Conservation (phyloP, 352 stramenopile genomes). For the Pythium periplocum region DNA sequence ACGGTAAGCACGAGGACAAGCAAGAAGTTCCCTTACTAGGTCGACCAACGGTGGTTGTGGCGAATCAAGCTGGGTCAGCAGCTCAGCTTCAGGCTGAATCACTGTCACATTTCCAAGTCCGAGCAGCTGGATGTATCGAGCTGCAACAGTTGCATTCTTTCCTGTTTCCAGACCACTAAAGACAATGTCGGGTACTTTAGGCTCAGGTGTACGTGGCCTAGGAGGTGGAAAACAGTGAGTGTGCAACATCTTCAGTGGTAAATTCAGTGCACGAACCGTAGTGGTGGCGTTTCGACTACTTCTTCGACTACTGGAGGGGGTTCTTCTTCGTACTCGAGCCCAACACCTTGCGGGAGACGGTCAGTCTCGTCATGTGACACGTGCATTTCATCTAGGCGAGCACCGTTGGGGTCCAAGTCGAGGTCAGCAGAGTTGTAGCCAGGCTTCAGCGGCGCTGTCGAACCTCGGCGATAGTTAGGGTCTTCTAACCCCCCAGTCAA, state of each 20-base stretch:
- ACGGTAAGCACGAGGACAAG: too few relatives aligned
- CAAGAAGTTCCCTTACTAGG: constrained; percentile 26
- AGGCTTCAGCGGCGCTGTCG: too few relatives aligned
- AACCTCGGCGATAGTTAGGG: too few relatives aligned
- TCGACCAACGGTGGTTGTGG: constrained; percentile 29
- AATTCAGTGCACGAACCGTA: constrained; percentile 1
- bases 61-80: constrained; percentile 35
- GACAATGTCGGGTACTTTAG: constrained; percentile 61
- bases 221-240: not conserved
- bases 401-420: not conserved
- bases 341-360: constrained; percentile 26
- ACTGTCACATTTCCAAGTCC: constrained; percentile 50
- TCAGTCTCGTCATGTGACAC: constrained; percentile 10
- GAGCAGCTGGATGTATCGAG: constrained; percentile 67
- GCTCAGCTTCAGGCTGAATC: constrained; percentile 21
- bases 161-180: constrained; percentile 34
- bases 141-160: constrained; percentile 37
- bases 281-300: not conserved
- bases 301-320: not conserved
- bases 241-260: not conserved
- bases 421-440: not conserved
- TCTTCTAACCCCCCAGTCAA: too few relatives aligned
- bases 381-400: constrained; percentile 14
- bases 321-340: constrained; percentile 41
- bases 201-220: constrained; percentile 21